Conservation (phyloP, 345 rosid genomes). For the Luvunga scandens region DNA sequence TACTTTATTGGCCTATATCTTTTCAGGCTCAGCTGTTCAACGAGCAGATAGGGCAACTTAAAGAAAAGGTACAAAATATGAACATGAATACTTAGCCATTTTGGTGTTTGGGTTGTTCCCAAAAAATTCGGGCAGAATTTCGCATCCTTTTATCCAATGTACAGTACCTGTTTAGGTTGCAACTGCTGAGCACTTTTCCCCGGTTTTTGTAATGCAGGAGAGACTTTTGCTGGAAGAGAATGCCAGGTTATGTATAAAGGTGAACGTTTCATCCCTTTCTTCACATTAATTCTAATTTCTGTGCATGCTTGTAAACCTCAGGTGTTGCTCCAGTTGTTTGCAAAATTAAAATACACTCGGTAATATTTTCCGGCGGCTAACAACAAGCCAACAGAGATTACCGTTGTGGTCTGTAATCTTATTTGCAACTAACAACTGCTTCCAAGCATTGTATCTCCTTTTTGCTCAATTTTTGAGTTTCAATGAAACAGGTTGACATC, state of each 20-base stretch:
- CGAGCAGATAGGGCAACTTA: conserved; percentile 43
- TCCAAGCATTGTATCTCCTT: too few relatives aligned
- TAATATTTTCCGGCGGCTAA: background rate
- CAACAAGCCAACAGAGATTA: background rate
- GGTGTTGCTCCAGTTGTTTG: too few relatives aligned
- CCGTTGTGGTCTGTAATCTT: background rate
- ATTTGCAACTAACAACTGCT: too few relatives aligned
- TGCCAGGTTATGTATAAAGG: conserved; percentile 38
- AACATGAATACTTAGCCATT: background rate
- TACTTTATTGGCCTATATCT: conserved; percentile 8
- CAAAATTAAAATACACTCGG: background rate
- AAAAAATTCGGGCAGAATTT: too few relatives aligned
- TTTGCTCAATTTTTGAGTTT: too few relatives aligned
- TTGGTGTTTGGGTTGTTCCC: background rate
- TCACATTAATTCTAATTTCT: background rate
- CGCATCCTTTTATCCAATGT: background rate
- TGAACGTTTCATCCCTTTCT: conserved; percentile 16
- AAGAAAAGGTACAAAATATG: conserved; percentile 33
- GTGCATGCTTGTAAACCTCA: background rate
- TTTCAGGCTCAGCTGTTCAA: conserved; percentile 42
- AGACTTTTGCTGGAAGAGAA: conserved; percentile 43
- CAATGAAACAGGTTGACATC: too few relatives aligned
- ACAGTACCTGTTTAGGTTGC: background rate
- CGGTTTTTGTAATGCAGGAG: conserved; percentile 40
- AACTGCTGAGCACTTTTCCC: background rate